Evolutionary conservation across 108 stramenopile genomes (phyloP).

Genomic region (Cafeteria roenbergensis): DNA sequence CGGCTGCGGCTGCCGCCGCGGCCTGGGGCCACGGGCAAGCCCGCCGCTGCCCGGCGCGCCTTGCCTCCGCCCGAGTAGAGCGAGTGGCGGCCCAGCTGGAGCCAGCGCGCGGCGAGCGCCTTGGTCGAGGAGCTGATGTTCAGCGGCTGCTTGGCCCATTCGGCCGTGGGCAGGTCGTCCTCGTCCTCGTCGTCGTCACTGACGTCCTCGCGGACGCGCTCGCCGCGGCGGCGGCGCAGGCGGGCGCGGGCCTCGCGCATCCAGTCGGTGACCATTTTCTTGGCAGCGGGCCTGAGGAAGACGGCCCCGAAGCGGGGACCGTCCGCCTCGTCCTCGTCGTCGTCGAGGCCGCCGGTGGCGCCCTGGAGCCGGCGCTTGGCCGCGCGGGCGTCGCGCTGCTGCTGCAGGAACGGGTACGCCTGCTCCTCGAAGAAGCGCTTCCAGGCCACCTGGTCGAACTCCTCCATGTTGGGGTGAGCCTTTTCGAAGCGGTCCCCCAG

Average conservation of each 20-base stretch:
- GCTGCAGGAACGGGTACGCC: not conserved
- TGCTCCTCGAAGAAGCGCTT: slow-evolving; percentile 19
- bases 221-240: slow-evolving; percentile 2
- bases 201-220: slow-evolving; percentile 1
- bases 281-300: slow-evolving; percentile 18
- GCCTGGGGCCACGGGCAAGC: too few species aligned
- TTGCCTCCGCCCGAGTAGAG: too few species aligned
- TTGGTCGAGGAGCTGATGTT: slow-evolving; percentile 13
- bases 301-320: slow-evolving; percentile 15
- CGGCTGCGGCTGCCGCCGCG: too few species aligned
- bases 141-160: not conserved
- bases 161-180: not conserved
- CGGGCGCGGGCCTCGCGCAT: slow-evolving; percentile 5
- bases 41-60: too few species aligned
- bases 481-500: slow-evolving; percentile 37
- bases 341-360: not conserved
- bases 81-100: slow-evolving; percentile 7
- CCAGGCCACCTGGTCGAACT: slow-evolving; percentile 49
- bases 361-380: not conserved
- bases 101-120: slow-evolving; percentile 22
- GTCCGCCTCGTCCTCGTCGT: not conserved
- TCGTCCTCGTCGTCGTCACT: slow-evolving; percentile 29
- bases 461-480: slow-evolving; percentile 35
- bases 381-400: not conserved
- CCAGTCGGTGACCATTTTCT: slow-evolving; percentile 24